phyloP scores from a whole-genome alignment of 176 grass and related monocot genomes.

The Pontederia paniculata region DNA sequence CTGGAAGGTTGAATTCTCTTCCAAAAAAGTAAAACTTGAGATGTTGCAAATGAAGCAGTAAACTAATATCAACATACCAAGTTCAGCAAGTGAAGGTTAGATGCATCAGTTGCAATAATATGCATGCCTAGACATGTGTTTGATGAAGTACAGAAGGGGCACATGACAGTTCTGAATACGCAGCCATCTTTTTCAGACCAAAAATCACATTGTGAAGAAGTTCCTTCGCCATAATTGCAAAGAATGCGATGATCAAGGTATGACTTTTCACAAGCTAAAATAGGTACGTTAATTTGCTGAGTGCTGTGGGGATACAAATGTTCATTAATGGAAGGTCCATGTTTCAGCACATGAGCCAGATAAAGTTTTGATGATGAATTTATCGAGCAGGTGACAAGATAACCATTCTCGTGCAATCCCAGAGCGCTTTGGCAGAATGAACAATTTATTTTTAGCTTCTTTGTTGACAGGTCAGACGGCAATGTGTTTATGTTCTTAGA shows the following conservation, averaged over 20 bases:
- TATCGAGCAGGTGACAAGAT: conserved; percentile 32
- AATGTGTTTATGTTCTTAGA: conserved; percentile 22
- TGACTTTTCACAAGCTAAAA: conserved; percentile 44
- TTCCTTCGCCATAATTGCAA: conserved; percentile 16
- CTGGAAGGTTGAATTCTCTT: conserved; percentile 3
- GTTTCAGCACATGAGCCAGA: conserved; percentile 41
- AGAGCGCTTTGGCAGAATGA: conserved; percentile 44
- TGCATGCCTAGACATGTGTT: conserved; percentile 42
- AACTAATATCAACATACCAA: conserved; percentile 39
- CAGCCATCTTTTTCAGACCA: conserved; percentile 89
- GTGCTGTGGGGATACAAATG: conserved; percentile 11
- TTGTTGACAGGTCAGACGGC: conserved; percentile 13
- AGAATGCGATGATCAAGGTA: conserved; percentile 42
- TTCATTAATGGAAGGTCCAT: conserved; percentile 25
- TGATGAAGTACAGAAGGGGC: conserved; percentile 39
- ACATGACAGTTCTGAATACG: conserved; percentile 51
- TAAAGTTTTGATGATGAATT: conserved; percentile 47
- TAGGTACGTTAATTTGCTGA: conserved; percentile 21
- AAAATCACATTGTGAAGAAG: conserved; percentile 21
- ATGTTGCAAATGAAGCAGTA: conserved; percentile 6
- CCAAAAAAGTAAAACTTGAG: conserved; percentile 1
- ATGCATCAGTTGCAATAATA: conserved; percentile 61
- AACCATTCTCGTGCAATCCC: conserved; percentile 46
- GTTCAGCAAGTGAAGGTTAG: conserved; percentile 43
- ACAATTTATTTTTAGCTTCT: conserved; percentile 47